Evolutionary conservation across 1,284 basidiomycete species (phyloP).

Genomic region (Ceratobasidium papillatum): DNA sequence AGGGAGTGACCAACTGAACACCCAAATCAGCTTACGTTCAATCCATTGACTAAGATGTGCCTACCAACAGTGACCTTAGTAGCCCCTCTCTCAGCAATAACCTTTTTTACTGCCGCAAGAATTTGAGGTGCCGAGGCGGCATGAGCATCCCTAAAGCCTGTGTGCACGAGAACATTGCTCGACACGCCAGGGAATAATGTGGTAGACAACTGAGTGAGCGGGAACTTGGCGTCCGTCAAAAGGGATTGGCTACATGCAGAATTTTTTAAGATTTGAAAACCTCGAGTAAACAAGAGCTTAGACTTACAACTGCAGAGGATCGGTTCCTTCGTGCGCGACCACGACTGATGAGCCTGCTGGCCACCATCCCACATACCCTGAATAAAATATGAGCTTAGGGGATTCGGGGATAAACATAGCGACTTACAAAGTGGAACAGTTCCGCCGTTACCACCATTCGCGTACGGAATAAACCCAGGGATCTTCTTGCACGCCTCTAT

Average conservation of each 20-base stretch:
- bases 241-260: conserved; percentile 20
- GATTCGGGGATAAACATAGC: conserved; percentile 40
- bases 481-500: conserved; percentile 25
- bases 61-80: conserved; percentile 23
- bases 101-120: conserved; percentile 21
- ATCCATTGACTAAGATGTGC: neutral
- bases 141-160: conserved; percentile 32
- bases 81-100: conserved; percentile 3
- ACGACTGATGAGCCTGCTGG: conserved; percentile 45
- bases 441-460: conserved; percentile 10
- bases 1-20: conserved; percentile 11
- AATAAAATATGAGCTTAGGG: neutral
- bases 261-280: neutral
- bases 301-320: conserved; percentile 40
- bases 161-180: conserved; percentile 17
- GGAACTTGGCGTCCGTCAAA: conserved; percentile 22
- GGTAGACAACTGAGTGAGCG: neutral
- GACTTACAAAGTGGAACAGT: conserved; percentile 54
- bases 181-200: conserved; percentile 20
- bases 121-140: conserved; percentile 4
- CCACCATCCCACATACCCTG: conserved; percentile 55
- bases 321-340: conserved; percentile 43
- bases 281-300: neutral
- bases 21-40: neutral
- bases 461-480: conserved; percentile 27